Conservation (phyloP, 257 asterid species). For the Scutellaria barbata region DNA sequence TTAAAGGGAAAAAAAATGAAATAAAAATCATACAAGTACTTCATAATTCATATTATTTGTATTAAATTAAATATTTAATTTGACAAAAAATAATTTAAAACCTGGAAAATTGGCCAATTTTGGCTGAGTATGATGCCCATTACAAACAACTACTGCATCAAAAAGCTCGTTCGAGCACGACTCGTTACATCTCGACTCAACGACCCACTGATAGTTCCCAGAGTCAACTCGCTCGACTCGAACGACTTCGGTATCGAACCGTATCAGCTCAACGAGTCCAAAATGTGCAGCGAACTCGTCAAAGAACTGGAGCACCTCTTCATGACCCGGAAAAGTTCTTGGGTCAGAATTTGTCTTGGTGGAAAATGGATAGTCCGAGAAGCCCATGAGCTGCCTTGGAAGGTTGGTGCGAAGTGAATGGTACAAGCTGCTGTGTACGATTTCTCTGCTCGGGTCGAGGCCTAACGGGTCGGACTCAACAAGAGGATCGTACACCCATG, state of each 20-base stretch:
- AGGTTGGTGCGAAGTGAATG: constrained; percentile 55
- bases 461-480: constrained; percentile 61
- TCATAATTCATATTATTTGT: neutral
- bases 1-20: neutral
- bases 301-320: constrained; percentile 58
- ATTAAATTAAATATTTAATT: neutral
- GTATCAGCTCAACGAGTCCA: constrained; percentile 48
- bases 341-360: constrained; percentile 27
- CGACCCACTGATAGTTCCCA: constrained; percentile 45
- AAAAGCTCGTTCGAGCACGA: constrained; percentile 38
- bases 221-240: constrained; percentile 45
- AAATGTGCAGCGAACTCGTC: constrained; percentile 49
- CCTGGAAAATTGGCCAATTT: constrained; percentile 56
- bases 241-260: constrained; percentile 49
- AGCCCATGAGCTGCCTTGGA: constrained; percentile 63
- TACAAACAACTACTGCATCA: constrained; percentile 64
- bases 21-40: neutral
- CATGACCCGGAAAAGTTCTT: constrained; percentile 52
- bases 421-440: constrained; percentile 55
- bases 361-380: constrained; percentile 54
- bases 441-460: constrained; percentile 51
- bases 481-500: constrained; percentile 56
- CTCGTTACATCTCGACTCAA: constrained; percentile 42
- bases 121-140: constrained; percentile 55
- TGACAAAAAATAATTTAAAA: neutral